Base-by-base conservation (phyloP, 495 filamentous ascomycete species). In the Annulohypoxylon stygium region DNA sequence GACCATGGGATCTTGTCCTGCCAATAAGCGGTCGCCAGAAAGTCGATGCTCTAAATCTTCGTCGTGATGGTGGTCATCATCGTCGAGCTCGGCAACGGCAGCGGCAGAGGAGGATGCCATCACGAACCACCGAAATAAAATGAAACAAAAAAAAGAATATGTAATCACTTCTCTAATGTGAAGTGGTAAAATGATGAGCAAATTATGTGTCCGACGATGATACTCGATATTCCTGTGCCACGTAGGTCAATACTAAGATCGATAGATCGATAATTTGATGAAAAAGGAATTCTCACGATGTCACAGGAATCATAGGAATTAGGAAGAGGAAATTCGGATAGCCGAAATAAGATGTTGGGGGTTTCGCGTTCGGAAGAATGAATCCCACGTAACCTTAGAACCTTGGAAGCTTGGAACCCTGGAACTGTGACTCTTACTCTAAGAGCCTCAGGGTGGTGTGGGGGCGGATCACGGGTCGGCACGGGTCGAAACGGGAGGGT, bases 391-490 rank as follows among this genome's bases (percentile, higher is more conserved):
- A 33, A 54, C 30, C 16, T 30, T 36, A 30, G 33, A 25, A 53
- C 48, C 25, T n/a, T 47, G 43, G 43, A 47, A 47, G n/a, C 43
- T 20, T 20, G 43, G 43, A 20, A 47, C 41, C 41, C 41, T 16
- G 12, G 41, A 20, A 47, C 43, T 18, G 43, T 47, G 43, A 47
- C 43, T 47, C 43, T 47, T 57, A 36, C 14, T 37, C 51, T 36
- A 37, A 57, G 53, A 57, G 53, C 53, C 53, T 57, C 53, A 57
- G 53, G 53, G 53, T 57, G 53, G 53, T 57, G 53, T 57, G 53
- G 53, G 53, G 53, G 53, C 33, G 30, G 53, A 57, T 57, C 53
- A 57, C 53, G 53, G 53, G 53, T 57, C 53, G 33, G 53, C 30
- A 57, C 53, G 53, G 30, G 14, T 57, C 53, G 53, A 57, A 33